Evolutionary conservation across 176 grass and related monocot species (phyloP), one percentile per base, ranked within the genome.

Genomic region (Ensete ventricosum): DNA sequence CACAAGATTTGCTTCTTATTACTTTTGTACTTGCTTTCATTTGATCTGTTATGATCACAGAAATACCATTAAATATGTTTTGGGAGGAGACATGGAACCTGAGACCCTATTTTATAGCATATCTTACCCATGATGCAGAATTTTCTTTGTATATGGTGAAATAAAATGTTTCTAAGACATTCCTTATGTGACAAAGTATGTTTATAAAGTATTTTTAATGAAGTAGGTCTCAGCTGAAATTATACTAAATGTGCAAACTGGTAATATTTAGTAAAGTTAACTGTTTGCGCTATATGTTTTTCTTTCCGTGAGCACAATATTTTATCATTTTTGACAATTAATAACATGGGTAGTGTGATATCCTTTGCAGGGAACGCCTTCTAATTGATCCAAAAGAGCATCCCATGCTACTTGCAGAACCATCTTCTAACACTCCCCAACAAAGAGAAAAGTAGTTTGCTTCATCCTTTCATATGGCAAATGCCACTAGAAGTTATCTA

Each of bases 371-470:
- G 67, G 76, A 87, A 64, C 75, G 88, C 69, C 77, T 99, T 51
- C 87, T 99, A 74, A 99, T 99, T 79, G 92, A 99, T 82, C 96
- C 96, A 54, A 89, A 86, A 75, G 96, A 99, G 77, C 96, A 99
- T 89, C 96, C 96, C 57, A 94, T 99, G 86, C 89, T 99, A 27
- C 85, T 99, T 72, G 88, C 96, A 17, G 96, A 99, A 81, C 83
- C 96, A 81, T 95, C 96, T 77, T 87, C 62, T 62, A 99, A 94
- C 75, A 89, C 84, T 63, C 83, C 78, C 19, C 86, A 88, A 0
- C 96, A 99, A 91, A 88, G 96, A 82, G 96, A 99, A 76, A 99
- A 87, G 96, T 99, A 76, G 85, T 60, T 54, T 53, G 1, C 52
- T 11, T 51, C 52, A 82, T 59, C 53, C 26, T 57, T 21, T 49